phyloP scores from a whole-genome alignment of 768 basidiomycete species.

The Rubroboletus pulcherrimus region DNA sequence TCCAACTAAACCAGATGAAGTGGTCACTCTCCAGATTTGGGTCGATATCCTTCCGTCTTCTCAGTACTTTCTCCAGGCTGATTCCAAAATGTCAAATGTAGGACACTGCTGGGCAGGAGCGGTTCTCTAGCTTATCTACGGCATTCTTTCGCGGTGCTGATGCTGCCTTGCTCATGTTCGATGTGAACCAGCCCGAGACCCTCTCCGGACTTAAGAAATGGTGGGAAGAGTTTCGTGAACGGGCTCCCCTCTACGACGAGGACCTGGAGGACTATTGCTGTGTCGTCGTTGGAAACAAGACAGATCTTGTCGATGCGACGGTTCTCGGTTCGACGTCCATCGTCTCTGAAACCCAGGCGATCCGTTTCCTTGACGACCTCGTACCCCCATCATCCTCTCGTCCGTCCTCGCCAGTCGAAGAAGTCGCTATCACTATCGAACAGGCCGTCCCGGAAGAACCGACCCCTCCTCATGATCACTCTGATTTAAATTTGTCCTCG shows the following conservation, averaged over 20 bases:
- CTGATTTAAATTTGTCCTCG: constrained; percentile 15
- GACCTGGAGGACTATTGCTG: constrained; percentile 63
- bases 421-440: constrained; percentile 13
- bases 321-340: constrained; percentile 15
- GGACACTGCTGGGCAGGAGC: constrained; percentile 88
- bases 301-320: constrained; percentile 43
- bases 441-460: constrained; percentile 15
- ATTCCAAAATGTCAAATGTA: constrained; percentile 26
- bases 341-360: constrained; percentile 43
- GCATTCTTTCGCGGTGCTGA: constrained; percentile 88
- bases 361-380: constrained; percentile 53
- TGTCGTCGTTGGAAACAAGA: constrained; percentile 75
- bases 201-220: constrained; percentile 60
- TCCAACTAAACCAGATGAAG: constrained; percentile 49
- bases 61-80: neutral
- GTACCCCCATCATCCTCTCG: constrained; percentile 38
- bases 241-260: constrained; percentile 64
- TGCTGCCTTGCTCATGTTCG: constrained; percentile 78
- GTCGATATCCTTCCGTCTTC: constrained; percentile 30
- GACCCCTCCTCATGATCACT: neutral
- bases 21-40: constrained; percentile 69
- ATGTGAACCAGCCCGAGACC: constrained; percentile 64
- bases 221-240: constrained; percentile 74
- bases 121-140: constrained; percentile 76
- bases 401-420: constrained; percentile 8